Base-by-base conservation (phyloP, 345 rosid species). In the Erodium maritimum region DNA sequence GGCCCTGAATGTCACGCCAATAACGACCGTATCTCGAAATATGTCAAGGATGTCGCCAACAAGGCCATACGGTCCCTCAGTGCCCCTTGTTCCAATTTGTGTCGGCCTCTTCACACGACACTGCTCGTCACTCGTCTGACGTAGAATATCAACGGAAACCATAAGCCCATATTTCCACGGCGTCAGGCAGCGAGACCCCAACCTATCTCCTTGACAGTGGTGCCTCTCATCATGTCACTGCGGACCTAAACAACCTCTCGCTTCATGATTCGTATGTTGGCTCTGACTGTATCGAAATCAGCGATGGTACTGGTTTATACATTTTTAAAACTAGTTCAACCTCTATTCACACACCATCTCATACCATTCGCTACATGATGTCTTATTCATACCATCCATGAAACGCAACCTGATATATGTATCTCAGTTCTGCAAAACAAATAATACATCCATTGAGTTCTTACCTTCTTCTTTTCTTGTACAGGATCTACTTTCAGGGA, bases 351-450 rank as follows among this genome's bases (percentile, higher is more conserved):
- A 8, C 19, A 23, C 5, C 5, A 19, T 9, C 21, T 2, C 6
- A 7, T 2, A 1, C 0, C 52, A 23, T 61, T 0, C 1, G 8
- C 25, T 61, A 25, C 17, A 61, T 12, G 23, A 25, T 50, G 62
- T 61, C 19, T 19, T 61, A 4, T 61, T 42, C 52, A 56, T 61
- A 8, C 23, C 56, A 4, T 23, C 0, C 9, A 61, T 61, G 64
- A 24, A 61, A 51, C 50, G 24, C 17, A 61, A 61, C 1, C 13
- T 61, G n/a, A 61, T 61, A 23, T 62, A 16, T 0, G 37, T 62
- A 1, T 62, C 52, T 3, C 24, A 62, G n/a, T 60, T 60, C 23
- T 60, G 63, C 4, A 23, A 12, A 0, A 20, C 37, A 0, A 50
- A 50, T 23, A 60, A 60, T 50, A 55, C 50, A 0, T 50, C 55